A percentile compares a stretch with the other conserved stretches of the same genome.
Evolutionary conservation across 495 filamentous ascomycete species (phyloP).

Genomic region (Penicillium goetzii): DNA sequence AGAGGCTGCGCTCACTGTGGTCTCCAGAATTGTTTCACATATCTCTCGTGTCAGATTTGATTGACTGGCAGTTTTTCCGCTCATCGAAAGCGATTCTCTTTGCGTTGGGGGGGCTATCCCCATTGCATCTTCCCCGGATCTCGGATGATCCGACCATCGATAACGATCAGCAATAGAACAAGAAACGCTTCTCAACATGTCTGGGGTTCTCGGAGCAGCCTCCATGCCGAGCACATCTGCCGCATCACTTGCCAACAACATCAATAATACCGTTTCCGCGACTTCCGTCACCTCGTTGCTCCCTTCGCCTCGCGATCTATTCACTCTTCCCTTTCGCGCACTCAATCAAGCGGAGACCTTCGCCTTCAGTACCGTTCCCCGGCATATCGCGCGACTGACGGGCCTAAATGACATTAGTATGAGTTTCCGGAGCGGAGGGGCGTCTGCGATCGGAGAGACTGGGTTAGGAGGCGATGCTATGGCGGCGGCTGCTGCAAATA

Average conservation of each 20-base stretch:
- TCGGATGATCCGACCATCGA: constrained; percentile 14
- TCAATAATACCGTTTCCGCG: constrained; percentile 25
- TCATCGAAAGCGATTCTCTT: background rate
- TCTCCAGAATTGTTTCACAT: background rate
- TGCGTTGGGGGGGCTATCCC: constrained; percentile 25
- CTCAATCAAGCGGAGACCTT: constrained; percentile 44
- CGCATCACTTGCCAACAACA: constrained; percentile 15
- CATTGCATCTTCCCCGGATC: constrained; percentile 30
- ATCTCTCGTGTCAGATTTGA: background rate
- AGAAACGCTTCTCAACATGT: constrained; percentile 27
- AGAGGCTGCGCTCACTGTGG: constrained; percentile 25
- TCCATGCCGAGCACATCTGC: constrained; percentile 28
- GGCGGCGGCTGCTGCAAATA: constrained; percentile 34
- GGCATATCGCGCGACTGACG: constrained; percentile 36
- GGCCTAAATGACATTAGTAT: constrained; percentile 35
- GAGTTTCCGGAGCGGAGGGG: constrained; percentile 34
- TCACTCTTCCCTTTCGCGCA: constrained; percentile 42
- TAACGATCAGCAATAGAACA: constrained; percentile 24
- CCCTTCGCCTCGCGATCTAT: constrained; percentile 40
- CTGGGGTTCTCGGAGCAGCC: constrained; percentile 22
- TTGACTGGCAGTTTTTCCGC: background rate
- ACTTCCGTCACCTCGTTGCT: constrained; percentile 29
- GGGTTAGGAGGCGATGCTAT: constrained; percentile 32
- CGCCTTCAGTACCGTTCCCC: constrained; percentile 44
- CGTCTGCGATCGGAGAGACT: constrained; percentile 19